A percentile compares a stretch with the other conserved stretches of the same genome.
These are phyloP conservation scores for Hypoxylon sp. DNA, from an alignment of 2,329 filamentous ascomycete genomes.

Conservation along the genomic window DNA sequence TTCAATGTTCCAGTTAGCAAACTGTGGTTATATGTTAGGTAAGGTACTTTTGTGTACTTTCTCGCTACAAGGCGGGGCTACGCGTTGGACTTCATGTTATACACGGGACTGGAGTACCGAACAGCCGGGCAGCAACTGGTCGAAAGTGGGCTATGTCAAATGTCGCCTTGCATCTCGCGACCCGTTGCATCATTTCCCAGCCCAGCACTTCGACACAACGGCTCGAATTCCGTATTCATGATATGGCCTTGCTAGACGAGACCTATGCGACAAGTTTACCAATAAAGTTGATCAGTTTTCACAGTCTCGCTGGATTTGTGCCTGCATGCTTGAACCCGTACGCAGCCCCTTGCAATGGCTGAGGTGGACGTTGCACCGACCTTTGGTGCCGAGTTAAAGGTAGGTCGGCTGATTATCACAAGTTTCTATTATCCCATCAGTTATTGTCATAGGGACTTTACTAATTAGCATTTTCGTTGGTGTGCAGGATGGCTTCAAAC, in stretches of 20 bases:
- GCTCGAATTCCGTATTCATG: slow-evolving; percentile 29
- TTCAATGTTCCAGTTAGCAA: too few relatives aligned
- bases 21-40: too few relatives aligned
- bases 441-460: not conserved
- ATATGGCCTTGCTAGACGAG: slow-evolving; percentile 41
- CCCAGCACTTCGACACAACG: slow-evolving; percentile 1
- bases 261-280: slow-evolving; percentile 21
- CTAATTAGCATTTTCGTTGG: slow-evolving; percentile 30
- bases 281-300: slow-evolving; percentile 13
- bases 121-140: slow-evolving; percentile 27
- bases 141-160: slow-evolving; percentile 35
- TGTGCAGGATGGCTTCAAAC: slow-evolving; percentile 91
- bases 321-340: slow-evolving; percentile 45
- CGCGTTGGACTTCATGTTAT: slow-evolving; percentile 2
- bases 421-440: not conserved
- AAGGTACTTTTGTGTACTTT: not conserved
- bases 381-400: slow-evolving; percentile 96
- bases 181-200: slow-evolving; percentile 31
- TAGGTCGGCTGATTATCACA: slow-evolving; percentile 56
- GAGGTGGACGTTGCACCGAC: slow-evolving; percentile 85
- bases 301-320: slow-evolving; percentile 14
- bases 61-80: slow-evolving; percentile 22
- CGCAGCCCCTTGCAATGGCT: slow-evolving; percentile 70
- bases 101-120: slow-evolving; percentile 25
- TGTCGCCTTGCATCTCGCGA: slow-evolving; percentile 22